Evolutionary conservation across 345 rosid genomes (phyloP).

Genomic region (Citrus glauca): DNA sequence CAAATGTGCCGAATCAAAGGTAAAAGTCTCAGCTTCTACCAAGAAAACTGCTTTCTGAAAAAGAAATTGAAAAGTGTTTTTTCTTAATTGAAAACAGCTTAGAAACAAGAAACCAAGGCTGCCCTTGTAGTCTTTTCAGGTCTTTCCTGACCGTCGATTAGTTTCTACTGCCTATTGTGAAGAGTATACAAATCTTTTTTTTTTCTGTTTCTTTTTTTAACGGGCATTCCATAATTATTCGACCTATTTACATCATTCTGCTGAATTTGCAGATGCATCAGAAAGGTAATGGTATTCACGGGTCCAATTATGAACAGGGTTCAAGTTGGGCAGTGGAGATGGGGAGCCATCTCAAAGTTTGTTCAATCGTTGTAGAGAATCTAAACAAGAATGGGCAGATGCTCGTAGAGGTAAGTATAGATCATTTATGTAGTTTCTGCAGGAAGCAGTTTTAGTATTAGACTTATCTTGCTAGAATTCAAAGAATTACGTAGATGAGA

Average conservation of each 20-base stretch:
- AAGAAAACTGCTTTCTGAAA: background rate
- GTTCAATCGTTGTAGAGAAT: conserved; percentile 90
- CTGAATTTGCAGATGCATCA: conserved; percentile 58
- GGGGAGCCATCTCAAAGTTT: conserved; percentile 86
- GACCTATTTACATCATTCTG: background rate
- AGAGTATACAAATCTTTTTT: background rate
- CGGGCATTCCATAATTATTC: background rate
- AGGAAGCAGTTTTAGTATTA: conserved; percentile 5
- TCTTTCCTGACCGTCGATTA: background rate
- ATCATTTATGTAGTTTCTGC: background rate
- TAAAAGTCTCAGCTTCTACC: conserved; percentile 15
- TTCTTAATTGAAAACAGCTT: background rate
- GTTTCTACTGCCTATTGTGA: background rate
- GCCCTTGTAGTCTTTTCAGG: background rate
- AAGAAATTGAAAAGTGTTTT: background rate
- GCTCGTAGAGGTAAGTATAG: conserved; percentile 70
- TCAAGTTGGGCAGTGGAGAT: conserved; percentile 87
- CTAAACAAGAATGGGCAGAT: conserved; percentile 77
- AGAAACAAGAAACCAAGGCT: background rate
- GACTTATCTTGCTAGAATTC: background rate
- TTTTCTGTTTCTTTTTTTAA: background rate
- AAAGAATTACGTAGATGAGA: background rate
- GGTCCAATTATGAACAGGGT: conserved; percentile 48
- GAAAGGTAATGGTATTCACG: conserved; percentile 38
- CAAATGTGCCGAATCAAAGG: conserved; percentile 70